Conservation (phyloP, 2,329 filamentous ascomycete species). For the Penicillium sp. region DNA sequence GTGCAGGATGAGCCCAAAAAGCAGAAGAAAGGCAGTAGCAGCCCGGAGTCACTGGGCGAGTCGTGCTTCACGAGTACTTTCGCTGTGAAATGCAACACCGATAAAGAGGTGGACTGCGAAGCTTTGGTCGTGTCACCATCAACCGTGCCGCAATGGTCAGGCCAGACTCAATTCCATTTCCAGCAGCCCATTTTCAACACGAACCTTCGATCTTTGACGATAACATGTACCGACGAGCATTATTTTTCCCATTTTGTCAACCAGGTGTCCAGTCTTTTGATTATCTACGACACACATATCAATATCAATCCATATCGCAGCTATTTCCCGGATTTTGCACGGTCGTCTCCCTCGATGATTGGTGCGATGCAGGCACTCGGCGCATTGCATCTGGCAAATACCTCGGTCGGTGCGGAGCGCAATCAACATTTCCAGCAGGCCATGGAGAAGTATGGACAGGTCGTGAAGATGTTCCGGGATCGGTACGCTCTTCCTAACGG, state of each 20-base stretch:
- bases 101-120: constrained; percentile 23
- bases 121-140: constrained; percentile 37
- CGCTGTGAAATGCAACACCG: constrained; percentile 18
- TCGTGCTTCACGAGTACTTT: constrained; percentile 14
- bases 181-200: constrained; percentile 34
- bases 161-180: constrained; percentile 32
- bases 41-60: constrained; percentile 24
- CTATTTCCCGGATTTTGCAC: constrained; percentile 43
- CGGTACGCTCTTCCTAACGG: constrained; percentile 35
- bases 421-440: constrained; percentile 46
- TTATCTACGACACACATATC: constrained; percentile 45
- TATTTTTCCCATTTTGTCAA: constrained; percentile 48
- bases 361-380: constrained; percentile 50
- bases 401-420: constrained; percentile 40
- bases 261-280: constrained; percentile 41
- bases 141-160: constrained; percentile 20
- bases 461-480: constrained; percentile 42
- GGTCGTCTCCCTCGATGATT: constrained; percentile 43
- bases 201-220: constrained; percentile 28
- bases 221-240: constrained; percentile 37
- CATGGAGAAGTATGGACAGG: constrained; percentile 47
- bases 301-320: constrained; percentile 47
- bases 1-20: constrained; percentile 28
- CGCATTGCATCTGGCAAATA: constrained; percentile 50
- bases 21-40: constrained; percentile 29